Base-by-base conservation (phyloP, 441 rosid species). In the Erysimum cheiri region DNA sequence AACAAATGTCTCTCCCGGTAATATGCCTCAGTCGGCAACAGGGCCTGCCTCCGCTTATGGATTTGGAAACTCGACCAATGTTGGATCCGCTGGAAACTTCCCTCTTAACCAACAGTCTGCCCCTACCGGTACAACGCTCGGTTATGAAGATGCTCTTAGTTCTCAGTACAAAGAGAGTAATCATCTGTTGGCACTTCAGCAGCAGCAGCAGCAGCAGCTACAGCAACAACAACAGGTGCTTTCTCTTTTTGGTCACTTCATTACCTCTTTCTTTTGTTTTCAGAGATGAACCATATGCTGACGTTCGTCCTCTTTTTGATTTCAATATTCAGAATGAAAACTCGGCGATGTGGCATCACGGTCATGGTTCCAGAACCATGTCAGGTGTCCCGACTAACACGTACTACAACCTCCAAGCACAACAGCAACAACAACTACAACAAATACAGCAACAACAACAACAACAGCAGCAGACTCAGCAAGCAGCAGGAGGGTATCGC, bases 11-110 rank as follows among this genome's bases (percentile, higher is more conserved):
- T 56, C 78, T 48, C 66, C 78, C 3, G 87, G 89, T 78, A 88
- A 86, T 83, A 69, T 94, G 81, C 98, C 98, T 43, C 97, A 92
- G 77, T 88, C 98, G 74, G 91, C 90, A 60, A 40, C 78, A 49
- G 83, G 87, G n/a, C 73, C 89, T 82, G 84, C 98, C 74, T 83
- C 99, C 55, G 95, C 88, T 62, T 90, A 92, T 72, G 98, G 99
- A 14, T 92, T 86, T 79, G 95, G 95, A 70, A 89, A 79, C 72
- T 88, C 97, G 19, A 76, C 84, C 54, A 90, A 81, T 62, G 76
- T 84, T 80, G 94, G 92, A 50, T 35, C 73, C 9, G 77, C 83
- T 3, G 93, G 90, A 66, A 92, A 79, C 82, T 91, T 85, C 69
- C 84, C 97, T 71, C 69, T 82, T 60, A 90, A 85, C 78, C 88